Evolutionary conservation across 148 eudicot species (phyloP), one percentile per base, ranked within the genome.

Genomic region (Simmondsia chinensis): DNA sequence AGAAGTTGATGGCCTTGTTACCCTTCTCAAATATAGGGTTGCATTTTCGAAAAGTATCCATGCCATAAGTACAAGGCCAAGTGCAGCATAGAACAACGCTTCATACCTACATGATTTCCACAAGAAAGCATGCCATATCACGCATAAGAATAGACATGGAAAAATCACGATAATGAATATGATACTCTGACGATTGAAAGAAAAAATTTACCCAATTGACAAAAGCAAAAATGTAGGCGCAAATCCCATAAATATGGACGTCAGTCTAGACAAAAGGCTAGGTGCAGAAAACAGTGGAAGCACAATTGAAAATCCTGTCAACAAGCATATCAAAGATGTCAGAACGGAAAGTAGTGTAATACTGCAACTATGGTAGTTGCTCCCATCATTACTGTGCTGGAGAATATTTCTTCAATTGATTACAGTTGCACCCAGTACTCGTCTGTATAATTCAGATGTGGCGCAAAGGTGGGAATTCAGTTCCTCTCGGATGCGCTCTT

Each of bases 181-280:
- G 40, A 41, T 32, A 19, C 39, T n/a, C 5, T 32, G 5, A 55
- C 51, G 46, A 45, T 43, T 32, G 11, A 27, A 29, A 10, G 7
- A 36, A 56, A 21, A 63, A 48, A 50, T 31, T 39, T 89, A 89
- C 97, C 97, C 97, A 21, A 89, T 81, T 22, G 97, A 89, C 32
- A 89, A 68, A 59, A 89, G 80, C 54, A 89, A 65, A 74, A 81
- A 89, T 14, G 95, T 56, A 24, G 97, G 97, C 43, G 97, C 97
- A 72, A 89, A 84, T 58, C 97, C 97, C 42, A 89, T 87, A 70
- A 81, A 89, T 51, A 89, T 76, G 44, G 97, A 84, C 48, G 79
- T 76, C 24, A 89, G 68, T 56, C 97, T 74, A 20, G 95, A 81
- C 70, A 84, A 70, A 41, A 84, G 71, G 59, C 84, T 68, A 44